These are phyloP conservation scores for Helianthus tuberosus DNA, from an alignment of 129 eudicot species.

Conservation along the genomic window DNA sequence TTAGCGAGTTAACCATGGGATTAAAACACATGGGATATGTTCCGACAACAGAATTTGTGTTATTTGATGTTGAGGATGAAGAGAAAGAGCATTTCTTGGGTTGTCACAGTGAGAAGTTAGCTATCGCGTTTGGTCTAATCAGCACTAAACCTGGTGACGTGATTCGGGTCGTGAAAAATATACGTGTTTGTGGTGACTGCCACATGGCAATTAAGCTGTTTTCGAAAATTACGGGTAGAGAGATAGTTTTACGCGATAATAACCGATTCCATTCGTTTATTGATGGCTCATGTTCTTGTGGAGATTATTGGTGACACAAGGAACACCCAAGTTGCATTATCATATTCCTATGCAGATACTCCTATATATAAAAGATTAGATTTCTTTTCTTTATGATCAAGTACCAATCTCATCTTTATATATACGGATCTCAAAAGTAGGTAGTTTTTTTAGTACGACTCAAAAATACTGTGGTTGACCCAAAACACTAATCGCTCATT, in stretches of 20 bases:
- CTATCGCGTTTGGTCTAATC: slow-evolving; percentile 77
- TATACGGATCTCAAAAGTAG: not conserved
- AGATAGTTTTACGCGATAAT: slow-evolving; percentile 73
- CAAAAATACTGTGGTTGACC: not conserved
- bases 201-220: slow-evolving; percentile 64
- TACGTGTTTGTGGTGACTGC: slow-evolving; percentile 85
- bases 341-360: not conserved
- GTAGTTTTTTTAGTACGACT: too few species aligned
- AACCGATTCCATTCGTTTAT: slow-evolving; percentile 75
- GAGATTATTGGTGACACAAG: slow-evolving; percentile 81
- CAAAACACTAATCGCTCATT: not conserved
- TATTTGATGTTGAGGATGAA: slow-evolving; percentile 89
- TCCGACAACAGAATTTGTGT: slow-evolving; percentile 75
- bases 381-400: not conserved
- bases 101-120: slow-evolving; percentile 86
- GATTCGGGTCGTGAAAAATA: slow-evolving; percentile 73
- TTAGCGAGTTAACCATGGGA: slow-evolving; percentile 50
- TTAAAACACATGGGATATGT: slow-evolving; percentile 61
- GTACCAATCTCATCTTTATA: not conserved
- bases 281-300: slow-evolving; percentile 82
- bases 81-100: slow-evolving; percentile 81
- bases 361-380: not conserved
- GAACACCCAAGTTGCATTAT: not conserved
- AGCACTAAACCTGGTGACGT: slow-evolving; percentile 52
- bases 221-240: slow-evolving; percentile 72